These are phyloP conservation scores for Solidago caesia DNA, from an alignment of 129 eudicot genomes.

Conservation along the genomic window DNA sequence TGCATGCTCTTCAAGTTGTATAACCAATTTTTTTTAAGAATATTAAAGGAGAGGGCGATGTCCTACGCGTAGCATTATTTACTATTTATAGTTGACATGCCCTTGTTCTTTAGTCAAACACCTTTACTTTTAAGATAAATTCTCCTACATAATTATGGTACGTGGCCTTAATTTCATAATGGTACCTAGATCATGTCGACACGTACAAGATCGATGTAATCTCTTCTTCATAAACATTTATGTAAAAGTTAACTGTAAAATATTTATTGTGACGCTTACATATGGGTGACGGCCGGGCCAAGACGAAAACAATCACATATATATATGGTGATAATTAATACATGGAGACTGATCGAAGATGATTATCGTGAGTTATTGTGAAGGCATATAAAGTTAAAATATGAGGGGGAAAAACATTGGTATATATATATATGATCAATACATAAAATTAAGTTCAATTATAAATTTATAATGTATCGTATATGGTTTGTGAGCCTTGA, in stretches of 20 bases:
- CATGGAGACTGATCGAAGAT: no score
- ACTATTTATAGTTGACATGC: conserved; percentile 20
- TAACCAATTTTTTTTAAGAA: background rate
- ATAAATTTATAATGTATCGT: no score
- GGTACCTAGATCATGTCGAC: conserved; percentile 21
- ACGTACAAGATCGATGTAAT: conserved; percentile 4
- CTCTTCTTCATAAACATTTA: background rate
- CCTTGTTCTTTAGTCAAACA: conserved; percentile 18
- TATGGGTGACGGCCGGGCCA: no score
- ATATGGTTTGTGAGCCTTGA: no score
- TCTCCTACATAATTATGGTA: conserved; percentile 24
- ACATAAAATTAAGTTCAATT: no score
- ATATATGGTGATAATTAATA: no score
- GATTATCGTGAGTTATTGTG: no score
- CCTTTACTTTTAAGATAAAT: conserved; percentile 21
- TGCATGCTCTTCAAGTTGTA: background rate
- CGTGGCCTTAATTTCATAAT: background rate
- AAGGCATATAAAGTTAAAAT: no score
- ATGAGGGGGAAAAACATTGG: no score
- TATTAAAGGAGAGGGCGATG: conserved; percentile 25
- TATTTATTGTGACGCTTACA: background rate
- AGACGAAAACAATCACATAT: no score
- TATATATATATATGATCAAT: no score
- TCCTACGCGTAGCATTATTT: conserved; percentile 25
- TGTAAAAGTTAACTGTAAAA: background rate